Evolutionary conservation across 208 protist species (phyloP), one percentile per base, ranked within the genome.

Genomic region (Lotmaria passim): DNA sequence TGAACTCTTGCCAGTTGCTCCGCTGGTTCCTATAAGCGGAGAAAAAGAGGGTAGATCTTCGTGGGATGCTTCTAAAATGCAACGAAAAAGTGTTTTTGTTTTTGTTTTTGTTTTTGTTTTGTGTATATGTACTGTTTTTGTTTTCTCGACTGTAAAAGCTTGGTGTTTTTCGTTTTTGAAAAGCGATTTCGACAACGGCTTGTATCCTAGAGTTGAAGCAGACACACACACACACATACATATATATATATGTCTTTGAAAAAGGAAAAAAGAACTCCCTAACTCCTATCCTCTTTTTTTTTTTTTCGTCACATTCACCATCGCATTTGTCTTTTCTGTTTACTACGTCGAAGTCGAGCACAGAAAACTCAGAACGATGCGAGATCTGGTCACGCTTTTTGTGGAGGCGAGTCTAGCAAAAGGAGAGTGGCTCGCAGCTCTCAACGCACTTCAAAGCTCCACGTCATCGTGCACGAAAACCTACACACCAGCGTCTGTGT

Each of bases 371-470:
- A 6, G 43, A 53, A 65, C 10, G 26, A 69, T 72, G 63, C 66
- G 65, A 3, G 73, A 77, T 62, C 28, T 79, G 10, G 15, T 63
- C 3, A 66, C 59, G 6, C 67, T 79, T 39, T 73, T 74, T 39
- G 61, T 79, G 12, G 73, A 71, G 24, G 63, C 71, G 44, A 77
- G 71, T 41, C 31, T 77, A 21, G 62, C 63, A 19, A 70, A 77
- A 26, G 71, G 71, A 0, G 71, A 77, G 57, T 77, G 71, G 71
- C 55, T 60, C 3, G 71, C 57, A 26, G 71, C 71, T 23, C 71
- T 77, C 48, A 44, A 36, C 28, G 44, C 63, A 3, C 36, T 77
- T 7, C 63, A 66, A 33, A 24, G 44, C n/a, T 41, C 36, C 12
- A 41, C 48, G 14, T n/a, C 46, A 14, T 46, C 46, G 33, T 7